Evolutionary conservation across 352 stramenopile genomes (phyloP).

Genomic region (Phytophthora vignae): DNA sequence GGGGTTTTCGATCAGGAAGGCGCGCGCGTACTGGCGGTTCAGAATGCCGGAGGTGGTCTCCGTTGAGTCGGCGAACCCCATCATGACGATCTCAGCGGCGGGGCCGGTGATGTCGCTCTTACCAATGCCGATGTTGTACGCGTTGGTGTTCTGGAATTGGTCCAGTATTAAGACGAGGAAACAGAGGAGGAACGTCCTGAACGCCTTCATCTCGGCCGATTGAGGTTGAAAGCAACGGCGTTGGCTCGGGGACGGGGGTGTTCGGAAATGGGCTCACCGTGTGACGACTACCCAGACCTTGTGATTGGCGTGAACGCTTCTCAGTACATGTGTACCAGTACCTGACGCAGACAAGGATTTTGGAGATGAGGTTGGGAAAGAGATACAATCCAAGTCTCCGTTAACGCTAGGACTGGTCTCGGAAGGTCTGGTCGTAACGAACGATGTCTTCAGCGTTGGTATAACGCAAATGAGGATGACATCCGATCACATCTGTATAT

Average conservation of each 20-base stretch:
- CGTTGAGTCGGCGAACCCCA: background rate
- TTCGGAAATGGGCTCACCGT: background rate
- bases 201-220: background rate
- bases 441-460: no score
- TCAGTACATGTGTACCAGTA: no score
- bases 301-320: no score
- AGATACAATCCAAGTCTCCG: no score
- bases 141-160: background rate
- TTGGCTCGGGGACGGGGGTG: background rate
- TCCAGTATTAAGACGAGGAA: background rate
- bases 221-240: background rate
- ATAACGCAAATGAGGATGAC: no score
- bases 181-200: background rate
- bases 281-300: no score
- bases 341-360: no score
- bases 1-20: slow-evolving; percentile 2
- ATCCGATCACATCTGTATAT: no score
- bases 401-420: no score
- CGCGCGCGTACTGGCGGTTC: slow-evolving; percentile 2
- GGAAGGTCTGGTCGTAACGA: no score
- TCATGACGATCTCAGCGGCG: background rate
- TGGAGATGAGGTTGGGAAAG: no score
- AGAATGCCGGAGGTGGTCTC: background rate
- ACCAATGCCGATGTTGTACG: slow-evolving; percentile 3
- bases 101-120: slow-evolving; percentile 3